phyloP scores from a whole-genome alignment of 805 yeast species.

The Candida broadrunensis region DNA sequence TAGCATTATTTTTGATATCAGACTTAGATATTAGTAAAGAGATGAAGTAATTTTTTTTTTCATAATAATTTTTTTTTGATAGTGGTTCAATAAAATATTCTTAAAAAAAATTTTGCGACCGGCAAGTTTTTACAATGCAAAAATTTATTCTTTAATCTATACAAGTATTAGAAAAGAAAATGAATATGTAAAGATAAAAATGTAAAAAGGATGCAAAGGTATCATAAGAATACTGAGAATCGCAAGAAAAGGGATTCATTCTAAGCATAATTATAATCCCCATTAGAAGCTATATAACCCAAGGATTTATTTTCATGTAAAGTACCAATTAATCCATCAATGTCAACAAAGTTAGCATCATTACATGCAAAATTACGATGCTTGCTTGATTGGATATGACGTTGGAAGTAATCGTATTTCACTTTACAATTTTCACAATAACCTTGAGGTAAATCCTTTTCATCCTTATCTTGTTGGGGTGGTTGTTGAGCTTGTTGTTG shows the following conservation, averaged over 20 bases:
- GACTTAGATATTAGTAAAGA: no score
- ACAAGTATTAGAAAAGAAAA: no score
- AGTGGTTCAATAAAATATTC: no score
- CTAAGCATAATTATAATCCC: conserved; percentile 22
- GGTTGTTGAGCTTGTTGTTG: conserved; percentile 4
- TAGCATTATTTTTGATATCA: no score
- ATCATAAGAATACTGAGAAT: background rate
- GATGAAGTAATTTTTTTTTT: no score
- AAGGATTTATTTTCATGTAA: conserved; percentile 41
- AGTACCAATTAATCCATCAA: conserved; percentile 66
- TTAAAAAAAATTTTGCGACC: background rate
- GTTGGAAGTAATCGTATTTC: conserved; percentile 74
- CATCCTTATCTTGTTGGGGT: conserved; percentile 8
- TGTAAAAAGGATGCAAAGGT: no score
- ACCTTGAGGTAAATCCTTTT: conserved; percentile 53
- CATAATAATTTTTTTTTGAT: no score
- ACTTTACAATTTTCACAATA: conserved; percentile 93
- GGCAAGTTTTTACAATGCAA: background rate
- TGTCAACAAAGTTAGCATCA: conserved; percentile 66
- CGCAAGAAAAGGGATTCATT: background rate
- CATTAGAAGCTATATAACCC: conserved; percentile 41
- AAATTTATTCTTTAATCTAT: no score
- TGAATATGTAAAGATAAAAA: no score
- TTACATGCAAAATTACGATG: conserved; percentile 79
- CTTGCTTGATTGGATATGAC: conserved; percentile 64